Base-by-base conservation (phyloP, 768 basidiomycete species). In the Omphalotus guepiniiformis region DNA sequence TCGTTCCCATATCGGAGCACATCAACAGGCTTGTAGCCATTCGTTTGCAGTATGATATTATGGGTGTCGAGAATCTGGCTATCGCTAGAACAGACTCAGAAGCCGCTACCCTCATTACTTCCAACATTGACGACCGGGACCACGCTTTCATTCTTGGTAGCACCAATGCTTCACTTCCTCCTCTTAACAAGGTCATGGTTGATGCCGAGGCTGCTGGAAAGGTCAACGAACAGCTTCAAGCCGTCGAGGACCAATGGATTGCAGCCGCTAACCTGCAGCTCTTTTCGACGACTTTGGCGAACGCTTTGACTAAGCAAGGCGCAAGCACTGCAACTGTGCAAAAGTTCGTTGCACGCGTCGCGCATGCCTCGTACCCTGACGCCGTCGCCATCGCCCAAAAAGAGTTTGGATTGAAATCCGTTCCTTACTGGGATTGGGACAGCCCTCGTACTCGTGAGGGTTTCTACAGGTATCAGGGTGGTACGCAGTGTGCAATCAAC, bases 1-100 rank as follows among this genome's bases (percentile, higher is more conserved):
- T 99, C 58, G 96, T 99, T 9, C 94, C 96, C 32, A 93, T 98
- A 61, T 81, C 82, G 36, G 96, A 98, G 73, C 96, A 99, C 70
- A 94, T 98, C 70, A 96, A 96, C 68, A 90, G 96, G 43, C 85
- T 99, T 48, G 84, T 97, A 41, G 94, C 96, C 36, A 95, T 98
- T 61, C 91, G 96, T 22, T 76, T 97, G 36, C 96, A 98, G 69
- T 97, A 86, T 62, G 96, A 98, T 63, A 89, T 99, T 62, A 94
- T 98, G 93, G 94, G 95, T 46, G 93, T 96, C 39, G 87, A 90
- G 59, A 97, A 96, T 68, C 79, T 98, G 55, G 80, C 88, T 58
- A 78, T 99, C 62, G 88, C 93, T 6, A 83, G 96, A 47, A 98
- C 96, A 2, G 95, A 98, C 63, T 94, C 94, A 3, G 95, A 98